Conservation (phyloP, 2,329 filamentous ascomycete genomes). For the Sporothrix luriei region DNA sequence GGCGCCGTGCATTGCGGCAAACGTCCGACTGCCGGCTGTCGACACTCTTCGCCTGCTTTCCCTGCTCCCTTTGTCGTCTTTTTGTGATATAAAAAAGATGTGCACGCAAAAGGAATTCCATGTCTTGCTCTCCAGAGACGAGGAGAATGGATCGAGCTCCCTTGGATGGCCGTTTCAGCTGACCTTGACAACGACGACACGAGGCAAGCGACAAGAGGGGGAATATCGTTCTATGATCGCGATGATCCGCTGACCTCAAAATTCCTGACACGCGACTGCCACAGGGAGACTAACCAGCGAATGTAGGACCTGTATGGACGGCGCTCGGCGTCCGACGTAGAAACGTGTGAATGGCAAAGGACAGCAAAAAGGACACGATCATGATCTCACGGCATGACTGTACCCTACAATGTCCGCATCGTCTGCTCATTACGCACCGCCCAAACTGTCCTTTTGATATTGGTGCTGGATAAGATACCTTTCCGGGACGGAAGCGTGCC, state of each 20-base stretch:
- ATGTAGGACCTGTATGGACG: too few relatives aligned
- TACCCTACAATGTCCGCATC: background rate
- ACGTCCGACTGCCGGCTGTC: background rate
- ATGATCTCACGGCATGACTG: background rate
- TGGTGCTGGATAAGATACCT: background rate
- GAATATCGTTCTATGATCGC: background rate
- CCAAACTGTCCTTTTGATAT: too few relatives aligned
- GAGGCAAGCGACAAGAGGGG: conserved; percentile 2
- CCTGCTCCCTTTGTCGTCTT: background rate
- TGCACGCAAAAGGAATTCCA: background rate
- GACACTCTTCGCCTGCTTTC: background rate
- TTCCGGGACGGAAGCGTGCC: background rate
- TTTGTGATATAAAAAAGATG: background rate
- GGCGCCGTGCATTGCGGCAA: conserved; percentile 5
- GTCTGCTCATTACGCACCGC: too few relatives aligned
- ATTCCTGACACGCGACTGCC: background rate
- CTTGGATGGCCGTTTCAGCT: conserved; percentile 20
- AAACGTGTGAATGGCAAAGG: background rate
- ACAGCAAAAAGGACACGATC: background rate
- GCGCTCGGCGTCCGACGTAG: too few relatives aligned
- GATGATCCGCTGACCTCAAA: too few relatives aligned
- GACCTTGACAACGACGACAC: background rate
- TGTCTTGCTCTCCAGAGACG: background rate
- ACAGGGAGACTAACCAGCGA: background rate
- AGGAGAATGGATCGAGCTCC: background rate